Evolutionary conservation across 1,139 yeast species (phyloP), one percentile per base, ranked within the genome.

Genomic region (Yamadazyma blattariae): DNA sequence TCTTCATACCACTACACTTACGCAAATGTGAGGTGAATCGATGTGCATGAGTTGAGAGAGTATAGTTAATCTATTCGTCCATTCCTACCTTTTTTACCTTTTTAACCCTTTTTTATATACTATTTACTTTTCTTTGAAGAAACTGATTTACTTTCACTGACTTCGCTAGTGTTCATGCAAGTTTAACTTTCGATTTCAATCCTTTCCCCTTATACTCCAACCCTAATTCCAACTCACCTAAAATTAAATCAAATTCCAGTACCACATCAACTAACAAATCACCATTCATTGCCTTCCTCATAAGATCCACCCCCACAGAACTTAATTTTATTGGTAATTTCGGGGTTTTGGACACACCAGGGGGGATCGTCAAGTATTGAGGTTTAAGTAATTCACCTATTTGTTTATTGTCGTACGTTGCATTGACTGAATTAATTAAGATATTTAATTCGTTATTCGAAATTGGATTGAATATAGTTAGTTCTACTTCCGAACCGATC

Each of bases 391-490:
- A 50, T 36, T 64, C 66, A 1, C 80, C 84, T 34, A 79, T 50
- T 2, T 62, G 54, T 3, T 61, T 57, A 2, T 64, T 78, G 24
- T 74, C 66, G 41, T 67, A 64, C 3, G 58, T 55, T 0, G 82
- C 83, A 34, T 59, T 64, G 2, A 75, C 79, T 33, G 63, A 61
- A 18, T 58, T 47, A 14, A 79, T 53, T 14, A 57, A 57, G 5
- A 74, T 54, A n/a, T 52, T 45, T 1, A 74, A 51, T 14, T 64
- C 70, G 7, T 61, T 50, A 43, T 78, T 77, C 10, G 45, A 38
- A 1, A 78, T 46, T 1, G 85, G 85, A 41, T 79, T 79, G 50
- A 50, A 74, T 1, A 77, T 56, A 1, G 67, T 64, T 33, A 77
- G 46, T 44, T 77, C 80, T 7, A 76, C 64, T 35, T 75, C 77